Percentiles rank a stretch among this genome's conserved stretches.
Evolutionary conservation across 192 early-diverging fungal genomes (phyloP).

Genomic region (Backusella morwellensis): DNA sequence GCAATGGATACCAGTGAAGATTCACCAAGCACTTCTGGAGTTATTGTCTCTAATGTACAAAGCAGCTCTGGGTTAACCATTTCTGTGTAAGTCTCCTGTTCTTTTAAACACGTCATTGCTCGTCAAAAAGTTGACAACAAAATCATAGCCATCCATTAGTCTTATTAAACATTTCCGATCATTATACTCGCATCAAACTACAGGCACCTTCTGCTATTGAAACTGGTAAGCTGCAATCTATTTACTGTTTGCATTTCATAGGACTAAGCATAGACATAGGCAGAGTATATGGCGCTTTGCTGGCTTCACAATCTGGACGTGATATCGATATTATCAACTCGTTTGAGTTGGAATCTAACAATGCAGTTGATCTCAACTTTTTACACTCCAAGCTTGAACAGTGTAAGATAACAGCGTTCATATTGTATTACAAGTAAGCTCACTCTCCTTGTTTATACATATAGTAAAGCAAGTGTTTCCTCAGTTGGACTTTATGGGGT

Average conservation of each 20-base stretch:
- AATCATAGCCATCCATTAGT: slow-evolving; percentile 80
- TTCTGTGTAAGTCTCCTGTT: slow-evolving; percentile 37
- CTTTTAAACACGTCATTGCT: neutral
- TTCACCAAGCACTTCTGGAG: neutral
- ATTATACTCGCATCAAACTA: slow-evolving; percentile 70
- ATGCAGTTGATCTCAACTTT: slow-evolving; percentile 59
- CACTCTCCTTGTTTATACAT: neutral
- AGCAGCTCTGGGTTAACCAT: slow-evolving; percentile 57
- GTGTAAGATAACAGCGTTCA: slow-evolving; percentile 38
- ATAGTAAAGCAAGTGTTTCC: slow-evolving; percentile 84
- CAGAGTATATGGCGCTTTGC: slow-evolving; percentile 68
- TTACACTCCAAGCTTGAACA: slow-evolving; percentile 77
- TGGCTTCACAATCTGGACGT: slow-evolving; percentile 74
- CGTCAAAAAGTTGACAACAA: neutral
- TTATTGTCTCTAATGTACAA: slow-evolving; percentile 47
- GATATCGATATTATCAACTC: slow-evolving; percentile 87
- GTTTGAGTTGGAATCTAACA: slow-evolving; percentile 63
- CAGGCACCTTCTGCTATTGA: slow-evolving; percentile 43
- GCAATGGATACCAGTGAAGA: slow-evolving; percentile 26
- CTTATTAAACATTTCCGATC: slow-evolving; percentile 87
- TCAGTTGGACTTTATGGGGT: slow-evolving; percentile 77
- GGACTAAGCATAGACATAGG: neutral
- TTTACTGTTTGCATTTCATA: neutral
- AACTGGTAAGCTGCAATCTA: neutral
- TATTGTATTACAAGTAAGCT: neutral